Evolutionary conservation across 1,139 yeast genomes (phyloP), one percentile per base, ranked within the genome.

Genomic region (Geotrichum aggregatum): DNA sequence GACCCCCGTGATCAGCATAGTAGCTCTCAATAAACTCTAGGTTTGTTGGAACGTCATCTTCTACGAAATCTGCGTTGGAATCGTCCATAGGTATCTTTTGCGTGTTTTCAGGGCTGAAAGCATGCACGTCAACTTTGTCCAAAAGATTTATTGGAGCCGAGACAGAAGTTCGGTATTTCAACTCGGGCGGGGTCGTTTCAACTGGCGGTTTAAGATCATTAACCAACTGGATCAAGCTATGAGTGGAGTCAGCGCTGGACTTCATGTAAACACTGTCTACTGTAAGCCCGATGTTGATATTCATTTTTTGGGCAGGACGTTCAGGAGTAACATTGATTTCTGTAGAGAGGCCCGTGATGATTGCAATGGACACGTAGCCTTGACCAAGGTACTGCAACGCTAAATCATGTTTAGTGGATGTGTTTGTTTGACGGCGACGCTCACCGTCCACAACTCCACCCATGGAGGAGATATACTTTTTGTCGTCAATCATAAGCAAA

Each of bases 211-310:
- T 87, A 62, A 89, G 71, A 61, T 88, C 96, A 58, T 79, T 83
- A 13, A 84, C 57, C 19, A 87, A 63, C 59, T 85, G 95, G 1
- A 80, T 59, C 41, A 89, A 68, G 5, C 91, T 80, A 62, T 87
- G 84, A 0, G 83, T 76, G 0, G 96, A 87, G 66, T 91, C 98
- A 0, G 96, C 92, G 70, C 96, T 89, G 1, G 88, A 61, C 38
- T 83, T 62, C 47, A 65, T 47, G 19, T 47, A 44, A 3, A 50
- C 41, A 8, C 35, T 35, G 35, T 48, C 54, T 18, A 52, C 22
- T 3, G 19, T 38, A 6, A 52, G 38, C 13, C 36, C 45, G 18
- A 52, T 28, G 24, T 6, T 31, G 11, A 41, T n/a, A n/a, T 40
- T 1, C 58, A 48, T 26, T 28, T 41, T 26, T 11, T 43, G 41